phyloP scores from a whole-genome alignment of 1,139 yeast species.

The Taphrina betulina region DNA sequence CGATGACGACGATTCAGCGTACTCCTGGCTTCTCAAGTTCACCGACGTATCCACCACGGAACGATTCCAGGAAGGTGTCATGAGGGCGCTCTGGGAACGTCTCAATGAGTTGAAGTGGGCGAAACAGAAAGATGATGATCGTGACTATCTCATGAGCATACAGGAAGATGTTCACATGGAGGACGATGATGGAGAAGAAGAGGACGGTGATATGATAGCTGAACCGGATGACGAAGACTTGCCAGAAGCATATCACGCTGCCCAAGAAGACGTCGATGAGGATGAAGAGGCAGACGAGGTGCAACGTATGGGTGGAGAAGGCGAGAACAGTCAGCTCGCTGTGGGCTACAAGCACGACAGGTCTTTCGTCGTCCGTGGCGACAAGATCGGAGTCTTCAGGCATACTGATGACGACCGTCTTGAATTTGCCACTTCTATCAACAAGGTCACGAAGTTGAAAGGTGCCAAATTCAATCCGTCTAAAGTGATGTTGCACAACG shows the following conservation, averaged over 20 bases:
- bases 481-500: constrained; percentile 71
- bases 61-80: constrained; percentile 55
- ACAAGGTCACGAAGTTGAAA: constrained; percentile 54
- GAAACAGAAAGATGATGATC: constrained; percentile 48
- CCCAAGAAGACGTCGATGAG: constrained; percentile 40
- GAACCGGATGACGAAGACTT: constrained; percentile 22
- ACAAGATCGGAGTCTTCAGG: constrained; percentile 76
- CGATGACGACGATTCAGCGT: constrained; percentile 46
- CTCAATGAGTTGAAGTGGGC: constrained; percentile 56
- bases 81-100: constrained; percentile 62
- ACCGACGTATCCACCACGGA: constrained; percentile 47
- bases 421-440: constrained; percentile 66
- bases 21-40: constrained; percentile 68
- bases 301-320: constrained; percentile 39
- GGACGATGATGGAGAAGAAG: constrained; percentile 46
- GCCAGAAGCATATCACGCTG: constrained; percentile 37
- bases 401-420: constrained; percentile 54
- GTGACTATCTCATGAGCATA: constrained; percentile 54
- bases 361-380: constrained; percentile 74
- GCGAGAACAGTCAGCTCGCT: constrained; percentile 61
- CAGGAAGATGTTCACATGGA: constrained; percentile 45
- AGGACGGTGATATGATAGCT: constrained; percentile 36
- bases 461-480: constrained; percentile 61
- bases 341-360: constrained; percentile 70
- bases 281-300: constrained; percentile 36